These are phyloP conservation scores for Panaeolus cyanescens DNA, from an alignment of 768 basidiomycete species.

Conservation along the genomic window DNA sequence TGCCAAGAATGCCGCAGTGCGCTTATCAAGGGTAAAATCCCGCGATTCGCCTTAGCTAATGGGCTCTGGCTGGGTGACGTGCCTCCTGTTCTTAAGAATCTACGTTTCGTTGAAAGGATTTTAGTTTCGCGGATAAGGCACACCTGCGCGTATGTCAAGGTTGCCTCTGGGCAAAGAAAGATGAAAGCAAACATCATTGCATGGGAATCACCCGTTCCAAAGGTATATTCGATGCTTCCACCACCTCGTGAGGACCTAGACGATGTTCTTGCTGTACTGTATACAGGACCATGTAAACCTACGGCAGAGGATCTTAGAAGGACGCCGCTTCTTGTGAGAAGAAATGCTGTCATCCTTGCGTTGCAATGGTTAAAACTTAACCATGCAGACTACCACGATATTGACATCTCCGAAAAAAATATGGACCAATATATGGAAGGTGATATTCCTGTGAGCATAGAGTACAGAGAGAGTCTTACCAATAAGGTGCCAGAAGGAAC, in stretches of 20 bases:
- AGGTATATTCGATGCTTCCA: slow-evolving; percentile 23
- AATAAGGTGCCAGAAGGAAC: slow-evolving; percentile 24
- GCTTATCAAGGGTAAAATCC: not conserved
- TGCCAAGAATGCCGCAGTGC: not conserved
- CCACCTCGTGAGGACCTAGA: slow-evolving; percentile 20
- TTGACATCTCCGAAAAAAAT: slow-evolving; percentile 28
- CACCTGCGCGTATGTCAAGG: slow-evolving; percentile 28
- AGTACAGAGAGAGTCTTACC: slow-evolving; percentile 15
- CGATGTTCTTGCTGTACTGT: slow-evolving; percentile 21
- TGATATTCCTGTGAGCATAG: slow-evolving; percentile 23
- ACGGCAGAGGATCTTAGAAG: slow-evolving; percentile 17
- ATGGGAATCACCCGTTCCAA: slow-evolving; percentile 19
- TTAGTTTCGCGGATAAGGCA: slow-evolving; percentile 21
- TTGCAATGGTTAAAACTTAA: slow-evolving; percentile 38
- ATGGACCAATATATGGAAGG: slow-evolving; percentile 21
- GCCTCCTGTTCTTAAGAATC: slow-evolving; percentile 10
- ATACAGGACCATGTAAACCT: slow-evolving; percentile 8
- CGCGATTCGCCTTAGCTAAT: not conserved
- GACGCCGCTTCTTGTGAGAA: slow-evolving; percentile 27
- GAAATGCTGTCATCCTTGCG: slow-evolving; percentile 23
- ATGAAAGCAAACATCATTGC: slow-evolving; percentile 28
- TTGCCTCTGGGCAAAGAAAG: slow-evolving; percentile 22
- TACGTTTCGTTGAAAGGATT: slow-evolving; percentile 28
- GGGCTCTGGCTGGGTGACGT: not conserved
- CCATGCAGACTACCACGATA: slow-evolving; percentile 31